phyloP scores from a whole-genome alignment of 768 basidiomycete species.

The Lentinula lateritia region DNA sequence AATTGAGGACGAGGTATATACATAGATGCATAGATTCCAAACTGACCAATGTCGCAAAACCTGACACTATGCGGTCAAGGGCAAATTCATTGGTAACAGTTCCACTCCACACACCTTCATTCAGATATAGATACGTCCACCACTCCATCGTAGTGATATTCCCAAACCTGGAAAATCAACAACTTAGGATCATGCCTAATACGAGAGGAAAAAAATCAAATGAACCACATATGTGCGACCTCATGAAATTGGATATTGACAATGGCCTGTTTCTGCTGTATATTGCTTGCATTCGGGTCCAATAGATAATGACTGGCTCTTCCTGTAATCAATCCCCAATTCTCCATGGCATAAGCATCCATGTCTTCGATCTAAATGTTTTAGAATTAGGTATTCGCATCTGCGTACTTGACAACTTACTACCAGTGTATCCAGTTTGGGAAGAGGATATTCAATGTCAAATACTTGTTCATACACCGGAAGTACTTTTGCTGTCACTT shows the following conservation, averaged over 20 bases:
- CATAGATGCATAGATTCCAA: not conserved
- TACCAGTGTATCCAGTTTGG: slow-evolving; percentile 91
- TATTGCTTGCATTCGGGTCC: slow-evolving; percentile 69
- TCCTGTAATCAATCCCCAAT: slow-evolving; percentile 91
- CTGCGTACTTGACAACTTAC: slow-evolving; percentile 29
- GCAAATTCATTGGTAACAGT: not conserved
- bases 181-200: not conserved
- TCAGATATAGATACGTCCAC: slow-evolving; percentile 84
- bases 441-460: slow-evolving; percentile 87
- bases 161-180: slow-evolving; percentile 59
- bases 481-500: slow-evolving; percentile 75
- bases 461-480: slow-evolving; percentile 93
- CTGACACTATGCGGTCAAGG: slow-evolving; percentile 23
- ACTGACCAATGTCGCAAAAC: slow-evolving; percentile 80
- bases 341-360: slow-evolving; percentile 78
- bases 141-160: slow-evolving; percentile 92
- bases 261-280: slow-evolving; percentile 74
- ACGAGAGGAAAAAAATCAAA: not conserved
- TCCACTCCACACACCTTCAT: slow-evolving; percentile 47
- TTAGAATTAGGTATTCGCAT: slow-evolving; percentile 3
- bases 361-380: not conserved
- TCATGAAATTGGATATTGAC: slow-evolving; percentile 81
- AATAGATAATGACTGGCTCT: slow-evolving; percentile 76
- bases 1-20: too few species aligned
- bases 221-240: slow-evolving; percentile 77